Base-by-base conservation (phyloP, 768 basidiomycete genomes). In the Porphyrellus cyaneotinctus region DNA sequence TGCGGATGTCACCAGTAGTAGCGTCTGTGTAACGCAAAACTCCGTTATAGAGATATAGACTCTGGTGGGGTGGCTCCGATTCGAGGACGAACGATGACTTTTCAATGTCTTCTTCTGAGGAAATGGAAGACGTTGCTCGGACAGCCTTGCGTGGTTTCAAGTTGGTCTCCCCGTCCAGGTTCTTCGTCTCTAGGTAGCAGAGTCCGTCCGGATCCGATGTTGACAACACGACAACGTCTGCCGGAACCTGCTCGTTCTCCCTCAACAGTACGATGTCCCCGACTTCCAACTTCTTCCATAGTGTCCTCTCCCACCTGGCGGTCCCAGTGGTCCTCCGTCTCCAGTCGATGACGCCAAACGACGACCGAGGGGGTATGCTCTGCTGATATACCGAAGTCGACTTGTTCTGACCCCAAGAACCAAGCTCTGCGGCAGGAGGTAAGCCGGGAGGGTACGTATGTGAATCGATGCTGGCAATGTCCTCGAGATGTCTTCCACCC, bases 231-330 rank as follows among this genome's bases (percentile, higher is more conserved):
- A 95, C 79, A 58, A 98, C 87, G 64, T 99, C 95, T 9, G 95
- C 95, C 0, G 95, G 95, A 13, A 98, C 88, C 71, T 97, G 95
- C 45, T 97, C 95, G 69, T 97, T 89, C 58, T 97, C 93, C 53
- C 87, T 76, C 31, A 98, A 75, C 9, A 97, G 74, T 28, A 98
- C 91, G 20, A 97, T 72, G 65, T 98, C 95, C n/a, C 95, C 95
- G 12, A 97, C 94, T 65, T 97, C 94, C 39, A 98, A 78, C 76
- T 98, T 97, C 78, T 98, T 97, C 95, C 95, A 98, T 2, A 98
- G 74, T 14, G 95, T 98, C 50, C 95, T 77, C 65, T 97, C 94
- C 95, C 95, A 98, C 24, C 78, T 77, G 2, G 91, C 85, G 4
- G 84, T 80, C 0, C 92, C 92, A 4, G 75, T 75, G 3, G 80